Evolutionary conservation across 805 yeast species (phyloP), one percentile per base, ranked within the genome.

Genomic region (Ogataea populi-albae): DNA sequence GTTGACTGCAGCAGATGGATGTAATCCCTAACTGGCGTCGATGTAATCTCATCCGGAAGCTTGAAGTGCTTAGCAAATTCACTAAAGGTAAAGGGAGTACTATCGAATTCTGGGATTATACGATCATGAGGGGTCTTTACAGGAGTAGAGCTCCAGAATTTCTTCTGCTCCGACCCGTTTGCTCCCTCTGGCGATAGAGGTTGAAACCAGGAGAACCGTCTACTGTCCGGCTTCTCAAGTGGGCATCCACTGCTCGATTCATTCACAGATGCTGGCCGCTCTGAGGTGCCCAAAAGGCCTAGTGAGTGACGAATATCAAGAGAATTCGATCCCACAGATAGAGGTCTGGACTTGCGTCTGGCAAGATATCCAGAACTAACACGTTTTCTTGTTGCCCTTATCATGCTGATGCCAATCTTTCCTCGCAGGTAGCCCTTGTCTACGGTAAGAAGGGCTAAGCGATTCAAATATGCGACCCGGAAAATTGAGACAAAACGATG

Each of bases 351-450:
- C n/a, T n/a, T n/a, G n/a, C n/a, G n/a, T n/a, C n/a, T n/a, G n/a
- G n/a, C n/a, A n/a, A n/a, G n/a, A n/a, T n/a, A 12, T 12, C 28
- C 28, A 7, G 28, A 9, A 14, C 30, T 27, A 19, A 19, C 16
- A 7, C 30, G 30, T 17, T 17, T 45, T 3, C 30, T 27, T 6
- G 33, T 23, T 9, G 47, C 30, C 30, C 53, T 46, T 3, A 53
- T 30, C 40, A 37, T 41, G 17, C 20, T 25, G 8, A 43, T 46
- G 9, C 59, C 59, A 26, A 49, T 23, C 18, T 41, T 38, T 8
- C 61, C 61, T 17, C 43, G 34, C 3, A 57, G 16, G 38, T 55
- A 55, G 34, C 55, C 59, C 6, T 57, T 55, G 12, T 15, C 10
- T 8, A 44, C 16, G 5, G 37, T 17, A 4, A 45, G 27, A 1